These are phyloP conservation scores for Psilocybe mexicana DNA, from an alignment of 1,284 basidiomycete species.

Conservation along the genomic window DNA sequence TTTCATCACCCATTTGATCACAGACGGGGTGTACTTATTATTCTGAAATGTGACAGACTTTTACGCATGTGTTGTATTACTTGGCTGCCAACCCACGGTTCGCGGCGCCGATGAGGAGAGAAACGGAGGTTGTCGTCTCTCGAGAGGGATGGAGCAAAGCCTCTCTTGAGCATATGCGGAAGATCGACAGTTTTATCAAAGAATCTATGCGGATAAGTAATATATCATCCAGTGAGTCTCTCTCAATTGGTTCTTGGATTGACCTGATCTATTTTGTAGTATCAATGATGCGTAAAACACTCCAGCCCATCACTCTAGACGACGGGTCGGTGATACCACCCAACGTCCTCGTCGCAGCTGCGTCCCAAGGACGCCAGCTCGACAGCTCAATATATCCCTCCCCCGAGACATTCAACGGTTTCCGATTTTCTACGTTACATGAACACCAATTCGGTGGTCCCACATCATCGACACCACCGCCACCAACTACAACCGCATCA, in stretches of 20 bases:
- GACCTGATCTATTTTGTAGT: constrained; percentile 18
- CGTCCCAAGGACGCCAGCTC: constrained; percentile 13
- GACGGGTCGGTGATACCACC: constrained; percentile 29
- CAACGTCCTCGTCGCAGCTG: constrained; percentile 22
- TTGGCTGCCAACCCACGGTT: constrained; percentile 38
- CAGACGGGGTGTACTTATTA: neutral
- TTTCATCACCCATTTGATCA: neutral
- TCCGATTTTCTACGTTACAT: constrained; percentile 33
- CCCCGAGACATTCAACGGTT: constrained; percentile 35
- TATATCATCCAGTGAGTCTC: constrained; percentile 7
- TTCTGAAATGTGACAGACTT: constrained; percentile 2
- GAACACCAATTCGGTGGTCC: constrained; percentile 16
- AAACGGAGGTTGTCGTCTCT: constrained; percentile 34
- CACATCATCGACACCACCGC: neutral
- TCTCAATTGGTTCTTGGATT: neutral
- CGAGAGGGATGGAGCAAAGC: constrained; percentile 44
- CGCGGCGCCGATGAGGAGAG: constrained; percentile 38
- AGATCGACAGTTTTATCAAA: constrained; percentile 33
- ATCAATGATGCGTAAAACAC: constrained; percentile 24
- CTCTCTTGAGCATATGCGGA: constrained; percentile 29
- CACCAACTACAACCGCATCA: neutral
- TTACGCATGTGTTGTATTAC: constrained; percentile 37
- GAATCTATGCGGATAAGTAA: constrained; percentile 30
- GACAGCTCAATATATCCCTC: constrained; percentile 25
- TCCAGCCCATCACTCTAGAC: constrained; percentile 26